Base-by-base conservation (phyloP, 1,284 basidiomycete genomes). In the Trametes pubescens region DNA sequence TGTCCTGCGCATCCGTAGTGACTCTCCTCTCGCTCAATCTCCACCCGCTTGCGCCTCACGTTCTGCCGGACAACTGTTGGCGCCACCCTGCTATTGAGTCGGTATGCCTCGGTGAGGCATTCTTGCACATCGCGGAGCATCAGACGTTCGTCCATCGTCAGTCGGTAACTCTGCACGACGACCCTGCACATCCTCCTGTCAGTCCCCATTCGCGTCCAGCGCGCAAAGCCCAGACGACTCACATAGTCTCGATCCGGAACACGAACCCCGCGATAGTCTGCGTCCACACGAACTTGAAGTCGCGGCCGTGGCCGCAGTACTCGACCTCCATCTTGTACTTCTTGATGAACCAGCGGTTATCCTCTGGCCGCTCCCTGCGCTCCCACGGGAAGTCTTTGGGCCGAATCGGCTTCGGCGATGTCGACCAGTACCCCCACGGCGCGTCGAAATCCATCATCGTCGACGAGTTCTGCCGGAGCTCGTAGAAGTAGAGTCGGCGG, bases 391-490 rank as follows among this genome's bases (percentile, higher is more conserved):
- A 60, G 0, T 29, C 34, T 5, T 18, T 32, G 29, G 8, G 10
- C 21, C 22, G 24, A 24, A 55, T 38, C 13, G 59, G 59, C 44
- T 48, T n/a, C 0, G 60, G 40, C 4, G 47, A 40, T 7, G 48
- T 56, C 29, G 53, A 61, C 60, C 60, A 61, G 38, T 61, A 61
- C 8, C 60, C 60, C 60, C 60, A 61, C 3, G 60, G 60, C 32
- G 22, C 46, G 37, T 29, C 37, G 24, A 29, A 40, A 8, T 55
- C 37, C 2, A 8, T 1, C 18, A 43, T 21, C 37, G 18, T 34
- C 13, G 24, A 13, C 3, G 32, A 8, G n/a, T 21, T 21, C 11
- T 61, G 60, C 21, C 46, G 2, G 11, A 24, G 37, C 18, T 44
- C 29, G 47, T 51, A 56, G 53, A 61, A 61, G 21, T 61, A 61